Evolutionary conservation across 73 alveolate genomes (phyloP), one percentile per base, ranked within the genome.

Genomic region (Paramecium caudatum): DNA sequence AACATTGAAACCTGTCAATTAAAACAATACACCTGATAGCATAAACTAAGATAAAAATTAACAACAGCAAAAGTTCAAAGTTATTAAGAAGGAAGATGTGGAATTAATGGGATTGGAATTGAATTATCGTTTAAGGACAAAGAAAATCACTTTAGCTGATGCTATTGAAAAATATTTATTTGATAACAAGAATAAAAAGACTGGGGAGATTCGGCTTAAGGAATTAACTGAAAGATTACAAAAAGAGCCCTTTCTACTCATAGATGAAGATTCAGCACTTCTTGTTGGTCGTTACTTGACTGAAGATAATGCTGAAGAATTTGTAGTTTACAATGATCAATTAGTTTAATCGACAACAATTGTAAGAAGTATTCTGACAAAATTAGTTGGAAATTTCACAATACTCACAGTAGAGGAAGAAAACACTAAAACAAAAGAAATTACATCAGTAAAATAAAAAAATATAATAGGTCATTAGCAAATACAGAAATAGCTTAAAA

Each of bases 401-500:
- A 74, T 74, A 19, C 43, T 74, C 36, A 74, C 69, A 12, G 15
- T 0, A 10, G 88, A 74, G 7, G 55, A 34, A 21, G 70, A 41
- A 23, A 74, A 10, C 0, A 9, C 7, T 39, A 74, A 74, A 74
- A 74, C 47, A 37, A 39, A 39, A 13, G 88, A 74, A 21, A 74
- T 74, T 39, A 74, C 88, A 39, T 3, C 36, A 27, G 88, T 70
- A 70, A 13, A 30, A 7, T 23, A 23, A 1, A 5, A 6, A 3
- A 36, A 15, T 17, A 21, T 39, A 39, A 21, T 12, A 74, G 88
- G 46, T 74, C 19, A 74, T 74, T 37, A 16, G 47, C 16, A 74
- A 74, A 43, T 74, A 74, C 43, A 74, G 55, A 74, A 74, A 45
- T 74, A 74, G 88, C 19, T 74, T 74, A 47, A 74, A 43, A 74